Conservation (phyloP, 352 stramenopile genomes). For the Globisporangium nunn region DNA sequence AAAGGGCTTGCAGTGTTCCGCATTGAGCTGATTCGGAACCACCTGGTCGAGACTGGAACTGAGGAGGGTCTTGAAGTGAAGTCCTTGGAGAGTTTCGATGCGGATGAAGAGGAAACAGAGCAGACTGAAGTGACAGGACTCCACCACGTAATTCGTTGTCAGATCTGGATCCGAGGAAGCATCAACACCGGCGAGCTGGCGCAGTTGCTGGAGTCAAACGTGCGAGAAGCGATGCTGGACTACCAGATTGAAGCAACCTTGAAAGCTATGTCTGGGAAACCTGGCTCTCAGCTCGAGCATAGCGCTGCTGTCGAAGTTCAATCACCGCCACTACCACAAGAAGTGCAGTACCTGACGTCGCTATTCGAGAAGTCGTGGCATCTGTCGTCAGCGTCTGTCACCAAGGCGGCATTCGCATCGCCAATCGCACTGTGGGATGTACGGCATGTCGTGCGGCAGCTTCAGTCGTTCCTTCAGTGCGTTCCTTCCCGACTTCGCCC, state of each 20-base stretch:
- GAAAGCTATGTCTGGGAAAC: constrained; percentile 10
- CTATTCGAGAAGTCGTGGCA: constrained; percentile 42
- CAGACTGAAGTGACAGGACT: not conserved
- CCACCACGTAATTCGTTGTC: constrained; percentile 24
- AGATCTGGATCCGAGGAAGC: constrained; percentile 69
- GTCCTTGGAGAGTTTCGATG: constrained; percentile 12
- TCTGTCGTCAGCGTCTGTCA: constrained; percentile 52
- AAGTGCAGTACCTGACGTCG: constrained; percentile 30
- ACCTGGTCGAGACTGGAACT: not conserved
- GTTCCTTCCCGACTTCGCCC: constrained; percentile 52
- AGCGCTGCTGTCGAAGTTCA: not conserved
- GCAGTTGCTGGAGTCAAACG: constrained; percentile 51
- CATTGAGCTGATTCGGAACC: constrained; percentile 42
- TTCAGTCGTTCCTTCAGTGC: constrained; percentile 42
- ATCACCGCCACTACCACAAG: constrained; percentile 11
- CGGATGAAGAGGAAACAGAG: not conserved
- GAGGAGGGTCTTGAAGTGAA: constrained; percentile 3
- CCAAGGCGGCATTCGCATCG: constrained; percentile 30
- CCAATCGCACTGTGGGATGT: constrained; percentile 62
- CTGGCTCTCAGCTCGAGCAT: not conserved
- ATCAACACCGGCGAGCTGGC: constrained; percentile 47
- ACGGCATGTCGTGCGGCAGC: constrained; percentile 39
- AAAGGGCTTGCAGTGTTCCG: constrained; percentile 69
- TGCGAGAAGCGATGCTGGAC: constrained; percentile 76
- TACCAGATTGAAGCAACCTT: constrained; percentile 68